phyloP scores from a whole-genome alignment of 2,329 filamentous ascomycete genomes.

The Aspergillus sojae region DNA sequence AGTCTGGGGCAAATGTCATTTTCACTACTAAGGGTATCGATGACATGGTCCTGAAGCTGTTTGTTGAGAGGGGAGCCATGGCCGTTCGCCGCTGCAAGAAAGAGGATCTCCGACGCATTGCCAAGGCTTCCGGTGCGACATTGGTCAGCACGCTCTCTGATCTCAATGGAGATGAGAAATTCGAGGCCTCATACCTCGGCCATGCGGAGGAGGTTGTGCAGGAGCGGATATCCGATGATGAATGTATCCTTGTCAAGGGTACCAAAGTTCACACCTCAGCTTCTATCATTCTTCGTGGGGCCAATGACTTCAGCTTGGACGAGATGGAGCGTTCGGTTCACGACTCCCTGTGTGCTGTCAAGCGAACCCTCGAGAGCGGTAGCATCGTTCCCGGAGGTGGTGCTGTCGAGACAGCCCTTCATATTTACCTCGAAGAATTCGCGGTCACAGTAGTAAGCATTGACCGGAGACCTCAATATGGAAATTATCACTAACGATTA shows the following conservation, averaged over 20 bases:
- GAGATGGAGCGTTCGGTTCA: conserved; percentile 99
- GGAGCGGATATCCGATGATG: conserved; percentile 97
- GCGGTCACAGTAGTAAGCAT: conserved; percentile 82
- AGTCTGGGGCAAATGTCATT: conserved; percentile 93
- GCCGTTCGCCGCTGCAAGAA: conserved; percentile 96
- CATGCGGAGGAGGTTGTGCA: conserved; percentile 95
- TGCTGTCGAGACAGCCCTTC: conserved; percentile 96
- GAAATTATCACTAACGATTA: conserved; percentile 5
- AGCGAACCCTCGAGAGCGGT: conserved; percentile 94
- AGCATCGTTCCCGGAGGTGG: conserved; percentile 95
- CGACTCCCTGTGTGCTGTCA: conserved; percentile 94
- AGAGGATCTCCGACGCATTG: conserved; percentile 94
- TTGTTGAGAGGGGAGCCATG: conserved; percentile 94
- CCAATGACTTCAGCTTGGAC: conserved; percentile 95
- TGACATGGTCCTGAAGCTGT: conserved; percentile 90
- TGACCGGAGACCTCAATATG: neutral
- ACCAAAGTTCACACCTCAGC: conserved; percentile 93
- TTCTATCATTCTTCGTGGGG: conserved; percentile 91
- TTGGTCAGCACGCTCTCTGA: conserved; percentile 92
- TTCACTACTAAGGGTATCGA: conserved; percentile 99
- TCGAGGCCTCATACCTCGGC: conserved; percentile 86
- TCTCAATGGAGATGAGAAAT: conserved; percentile 95
- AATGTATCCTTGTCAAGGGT: conserved; percentile 95
- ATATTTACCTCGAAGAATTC: conserved; percentile 99
- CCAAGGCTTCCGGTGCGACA: conserved; percentile 91